Evolutionary conservation across 768 basidiomycete genomes (phyloP).

Genomic region (Lepiota brunneoincarnata): DNA sequence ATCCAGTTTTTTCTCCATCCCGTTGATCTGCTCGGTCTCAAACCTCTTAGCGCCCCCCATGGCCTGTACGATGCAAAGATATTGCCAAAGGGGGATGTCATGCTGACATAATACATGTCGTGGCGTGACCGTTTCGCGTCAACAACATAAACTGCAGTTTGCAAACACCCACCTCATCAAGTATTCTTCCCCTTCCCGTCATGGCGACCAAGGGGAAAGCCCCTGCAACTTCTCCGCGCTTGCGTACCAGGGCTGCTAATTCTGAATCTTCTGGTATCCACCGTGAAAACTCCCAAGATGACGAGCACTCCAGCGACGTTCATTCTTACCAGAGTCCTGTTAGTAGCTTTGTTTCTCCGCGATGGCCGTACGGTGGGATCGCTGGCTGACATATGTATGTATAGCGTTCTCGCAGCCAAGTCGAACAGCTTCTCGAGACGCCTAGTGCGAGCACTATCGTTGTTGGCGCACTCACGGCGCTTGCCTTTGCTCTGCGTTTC

Average conservation of each 20-base stretch:
- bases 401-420: slow-evolving; percentile 54
- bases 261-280: slow-evolving; percentile 19
- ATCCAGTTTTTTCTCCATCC: no score
- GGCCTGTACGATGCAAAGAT: no score
- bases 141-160: background rate
- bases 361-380: slow-evolving; percentile 1
- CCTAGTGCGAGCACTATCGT: slow-evolving; percentile 58
- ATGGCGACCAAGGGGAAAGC: slow-evolving; percentile 31
- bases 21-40: no score
- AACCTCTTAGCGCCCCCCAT: no score
- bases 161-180: slow-evolving; percentile 5
- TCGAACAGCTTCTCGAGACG: slow-evolving; percentile 64
- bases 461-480: slow-evolving; percentile 61
- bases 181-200: slow-evolving; percentile 14
- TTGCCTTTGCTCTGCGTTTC: slow-evolving; percentile 84
- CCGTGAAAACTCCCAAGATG: slow-evolving; percentile 39
- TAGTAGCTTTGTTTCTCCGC: slow-evolving; percentile 20
- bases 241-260: slow-evolving; percentile 15
- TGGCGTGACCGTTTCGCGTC: slow-evolving; percentile 2
- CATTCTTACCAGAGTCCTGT: slow-evolving; percentile 43
- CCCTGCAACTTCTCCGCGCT: slow-evolving; percentile 16
- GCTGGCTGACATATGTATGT: background rate
- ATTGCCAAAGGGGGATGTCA: background rate
- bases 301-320: slow-evolving; percentile 49
- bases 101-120: slow-evolving; percentile 1